phyloP scores from a whole-genome alignment of 805 yeast species.

The Zygoascus tannicola region DNA sequence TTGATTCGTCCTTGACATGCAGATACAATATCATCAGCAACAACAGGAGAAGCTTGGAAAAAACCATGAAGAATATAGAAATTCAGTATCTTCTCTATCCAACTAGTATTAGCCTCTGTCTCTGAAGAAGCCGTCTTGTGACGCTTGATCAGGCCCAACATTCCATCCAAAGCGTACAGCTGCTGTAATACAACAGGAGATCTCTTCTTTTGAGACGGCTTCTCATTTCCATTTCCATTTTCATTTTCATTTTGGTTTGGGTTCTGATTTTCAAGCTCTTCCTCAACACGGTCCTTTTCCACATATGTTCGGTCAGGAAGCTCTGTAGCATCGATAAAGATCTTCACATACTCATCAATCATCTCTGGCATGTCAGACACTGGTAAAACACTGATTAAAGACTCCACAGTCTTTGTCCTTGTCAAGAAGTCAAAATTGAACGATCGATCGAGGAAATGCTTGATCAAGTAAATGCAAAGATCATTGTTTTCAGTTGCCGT shows the following conservation, averaged over 20 bases:
- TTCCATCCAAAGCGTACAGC: constrained; percentile 53
- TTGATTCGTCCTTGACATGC: constrained; percentile 40
- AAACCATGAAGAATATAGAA: constrained; percentile 36
- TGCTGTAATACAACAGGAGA: constrained; percentile 31
- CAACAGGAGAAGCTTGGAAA: constrained; percentile 25
- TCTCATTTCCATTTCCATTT: no score
- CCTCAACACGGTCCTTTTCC: constrained; percentile 8
- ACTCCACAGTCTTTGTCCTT: constrained; percentile 56
- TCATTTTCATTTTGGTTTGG: constrained; percentile 7
- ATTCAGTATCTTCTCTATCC: constrained; percentile 24
- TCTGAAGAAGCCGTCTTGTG: neutral
- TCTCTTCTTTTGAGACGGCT: constrained; percentile 7
- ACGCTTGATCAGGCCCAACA: constrained; percentile 37
- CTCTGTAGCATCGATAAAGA: constrained; percentile 14
- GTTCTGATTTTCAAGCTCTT: constrained; percentile 11
- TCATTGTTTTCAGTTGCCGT: constrained; percentile 32
- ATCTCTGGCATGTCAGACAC: no score
- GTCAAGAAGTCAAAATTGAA: constrained; percentile 63
- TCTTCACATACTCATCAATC: constrained; percentile 19
- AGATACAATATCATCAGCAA: constrained; percentile 18
- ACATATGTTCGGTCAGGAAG: constrained; percentile 14
- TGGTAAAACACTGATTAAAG: constrained; percentile 26
- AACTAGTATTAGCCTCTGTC: neutral
- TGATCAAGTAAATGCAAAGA: constrained; percentile 28
- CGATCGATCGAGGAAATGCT: constrained; percentile 33